Conservation (phyloP, 2,329 filamentous ascomycete species). For the Aspergillus sp. region DNA sequence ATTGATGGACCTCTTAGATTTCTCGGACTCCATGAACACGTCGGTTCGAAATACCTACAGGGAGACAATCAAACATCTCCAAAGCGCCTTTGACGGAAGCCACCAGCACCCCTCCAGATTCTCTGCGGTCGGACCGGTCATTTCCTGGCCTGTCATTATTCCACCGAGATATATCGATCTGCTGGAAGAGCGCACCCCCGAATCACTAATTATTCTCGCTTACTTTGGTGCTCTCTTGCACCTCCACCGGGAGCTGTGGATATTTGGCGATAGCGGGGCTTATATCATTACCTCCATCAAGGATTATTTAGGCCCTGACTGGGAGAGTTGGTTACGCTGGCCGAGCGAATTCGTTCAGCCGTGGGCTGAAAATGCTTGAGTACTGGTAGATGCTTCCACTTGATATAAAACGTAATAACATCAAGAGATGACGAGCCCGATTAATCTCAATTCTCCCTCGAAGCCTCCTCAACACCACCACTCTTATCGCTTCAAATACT, state of each 20-base stretch:
- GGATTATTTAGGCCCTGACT: background rate
- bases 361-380: too few species aligned
- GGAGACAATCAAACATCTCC: background rate
- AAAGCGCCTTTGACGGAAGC: background rate
- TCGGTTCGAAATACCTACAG: background rate
- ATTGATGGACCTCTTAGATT: background rate
- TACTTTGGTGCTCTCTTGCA: background rate
- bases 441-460: too few species aligned
- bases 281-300: background rate
- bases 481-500: too few species aligned
- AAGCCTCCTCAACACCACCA: too few species aligned
- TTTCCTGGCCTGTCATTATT: background rate
- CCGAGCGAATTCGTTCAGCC: background rate
- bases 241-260: background rate
- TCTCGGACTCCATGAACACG: background rate
- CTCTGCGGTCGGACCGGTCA: background rate
- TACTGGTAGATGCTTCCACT: too few species aligned
- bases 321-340: background rate
- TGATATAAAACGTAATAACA: too few species aligned
- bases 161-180: background rate
- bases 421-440: too few species aligned
- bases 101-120: background rate
- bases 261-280: background rate
- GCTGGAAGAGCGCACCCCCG: background rate
- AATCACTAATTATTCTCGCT: background rate